A percentile compares a stretch with the other conserved stretches of the same genome.
These are phyloP conservation scores for Eucalyptus pauciflora DNA, from an alignment of 345 rosid species.

Conservation along the genomic window DNA sequence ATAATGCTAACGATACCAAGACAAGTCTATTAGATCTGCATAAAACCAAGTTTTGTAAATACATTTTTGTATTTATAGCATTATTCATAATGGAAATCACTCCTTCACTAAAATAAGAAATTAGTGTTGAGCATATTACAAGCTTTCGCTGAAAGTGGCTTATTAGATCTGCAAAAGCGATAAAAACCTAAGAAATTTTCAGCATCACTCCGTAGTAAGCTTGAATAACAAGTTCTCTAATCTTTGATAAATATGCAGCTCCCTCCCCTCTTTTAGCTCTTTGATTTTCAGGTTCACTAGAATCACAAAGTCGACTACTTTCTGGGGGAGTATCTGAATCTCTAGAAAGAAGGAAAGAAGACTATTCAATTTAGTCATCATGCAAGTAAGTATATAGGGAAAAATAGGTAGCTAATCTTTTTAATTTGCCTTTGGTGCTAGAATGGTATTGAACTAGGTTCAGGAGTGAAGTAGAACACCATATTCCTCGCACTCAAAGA, in stretches of 20 bases:
- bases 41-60: neutral
- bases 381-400: neutral
- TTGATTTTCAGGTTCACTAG: neutral
- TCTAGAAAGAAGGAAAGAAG: neutral
- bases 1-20: neutral
- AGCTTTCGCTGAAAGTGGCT: neutral
- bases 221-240: neutral
- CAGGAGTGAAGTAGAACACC: neutral
- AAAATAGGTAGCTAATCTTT: neutral
- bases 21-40: neutral
- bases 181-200: neutral
- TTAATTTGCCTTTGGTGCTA: neutral
- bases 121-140: neutral
- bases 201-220: neutral
- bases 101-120: neutral
- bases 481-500: neutral
- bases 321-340: neutral
- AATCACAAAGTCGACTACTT: neutral
- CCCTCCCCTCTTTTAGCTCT: neutral
- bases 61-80: neutral
- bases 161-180: neutral
- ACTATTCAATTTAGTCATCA: neutral
- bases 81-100: neutral
- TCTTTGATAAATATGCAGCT: neutral
- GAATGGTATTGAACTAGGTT: neutral